Evolutionary conservation across 371 early-diverging fungal species (phyloP).

Genomic region (Haplosporangium sp.): DNA sequence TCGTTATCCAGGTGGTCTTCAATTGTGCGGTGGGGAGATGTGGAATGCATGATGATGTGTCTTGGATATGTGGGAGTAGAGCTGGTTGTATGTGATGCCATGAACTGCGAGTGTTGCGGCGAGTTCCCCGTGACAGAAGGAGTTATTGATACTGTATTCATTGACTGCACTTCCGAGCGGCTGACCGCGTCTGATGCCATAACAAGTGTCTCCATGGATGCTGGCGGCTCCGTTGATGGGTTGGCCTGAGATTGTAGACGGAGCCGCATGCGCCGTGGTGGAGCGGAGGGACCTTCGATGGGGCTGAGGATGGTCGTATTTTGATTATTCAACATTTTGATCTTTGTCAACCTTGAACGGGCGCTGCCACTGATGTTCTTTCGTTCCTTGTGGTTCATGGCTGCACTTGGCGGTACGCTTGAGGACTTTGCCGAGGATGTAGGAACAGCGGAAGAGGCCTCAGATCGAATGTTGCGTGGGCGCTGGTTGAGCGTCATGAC

Average conservation of each 20-base stretch:
- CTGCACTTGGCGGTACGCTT: slow-evolving; percentile 25
- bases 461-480: slow-evolving; percentile 23
- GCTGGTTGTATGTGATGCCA: too few species aligned
- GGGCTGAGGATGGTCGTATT: slow-evolving; percentile 17
- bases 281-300: slow-evolving; percentile 6
- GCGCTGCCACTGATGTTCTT: slow-evolving; percentile 46
- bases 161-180: not conserved
- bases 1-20: slow-evolving; percentile 6
- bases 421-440: slow-evolving; percentile 15
- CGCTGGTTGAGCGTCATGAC: slow-evolving; percentile 51
- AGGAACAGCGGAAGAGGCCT: slow-evolving; percentile 15
- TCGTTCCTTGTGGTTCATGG: slow-evolving; percentile 34
- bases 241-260: slow-evolving; percentile 27
- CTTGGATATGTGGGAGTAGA: slow-evolving; percentile 18
- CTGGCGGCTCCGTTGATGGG: slow-evolving; percentile 5
- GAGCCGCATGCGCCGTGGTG: slow-evolving; percentile 27
- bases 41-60: slow-evolving; percentile 34
- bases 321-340: slow-evolving; percentile 36
- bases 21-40: slow-evolving; percentile 20
- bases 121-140: too few species aligned
- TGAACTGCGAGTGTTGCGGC: too few species aligned
- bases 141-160: not conserved
- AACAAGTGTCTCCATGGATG: not conserved
- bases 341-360: slow-evolving; percentile 34
- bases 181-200: not conserved